Evolutionary conservation across 495 filamentous ascomycete genomes (phyloP).

Genomic region (Saxispiralis lemnorum): DNA sequence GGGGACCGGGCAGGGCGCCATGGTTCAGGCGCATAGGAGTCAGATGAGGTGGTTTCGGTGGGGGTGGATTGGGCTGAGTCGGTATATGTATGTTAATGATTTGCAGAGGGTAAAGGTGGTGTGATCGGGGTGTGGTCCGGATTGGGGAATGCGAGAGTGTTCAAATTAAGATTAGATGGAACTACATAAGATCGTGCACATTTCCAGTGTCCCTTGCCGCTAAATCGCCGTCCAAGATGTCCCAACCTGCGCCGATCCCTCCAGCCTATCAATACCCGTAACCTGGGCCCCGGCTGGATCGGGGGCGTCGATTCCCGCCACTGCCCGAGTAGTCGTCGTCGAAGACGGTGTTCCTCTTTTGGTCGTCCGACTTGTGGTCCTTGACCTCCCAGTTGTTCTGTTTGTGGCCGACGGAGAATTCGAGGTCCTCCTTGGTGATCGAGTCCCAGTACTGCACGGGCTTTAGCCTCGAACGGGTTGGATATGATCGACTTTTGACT

Average conservation of each 20-base stretch:
- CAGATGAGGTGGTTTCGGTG: conserved; percentile 98
- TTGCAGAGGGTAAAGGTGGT: conserved; percentile 44
- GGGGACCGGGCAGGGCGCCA: conserved; percentile 58
- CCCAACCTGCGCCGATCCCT: no score
- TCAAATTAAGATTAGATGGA: no score
- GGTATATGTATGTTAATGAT: conserved; percentile 95
- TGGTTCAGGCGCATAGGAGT: conserved; percentile 74
- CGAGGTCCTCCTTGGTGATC: conserved; percentile 93
- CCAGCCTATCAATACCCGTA: no score
- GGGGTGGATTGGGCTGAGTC: conserved; percentile 78
- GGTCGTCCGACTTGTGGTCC: conserved; percentile 76
- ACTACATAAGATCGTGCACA: no score
- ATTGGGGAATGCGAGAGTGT: no score
- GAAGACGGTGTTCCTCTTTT: conserved; percentile 61
- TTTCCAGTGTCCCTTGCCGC: no score
- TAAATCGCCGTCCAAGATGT: no score
- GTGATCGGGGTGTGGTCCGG: no score
- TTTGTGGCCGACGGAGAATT: conserved; percentile 90
- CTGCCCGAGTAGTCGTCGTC: conserved; percentile 41
- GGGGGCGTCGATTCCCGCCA: no score
- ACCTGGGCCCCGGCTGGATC: no score
- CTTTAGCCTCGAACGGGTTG: not conserved
- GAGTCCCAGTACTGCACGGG: conserved; percentile 81
- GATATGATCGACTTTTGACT: conserved; percentile 9
- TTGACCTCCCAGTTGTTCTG: conserved; percentile 98